phyloP scores from a whole-genome alignment of 2,329 filamentous ascomycete genomes.

The Mycosphaerelloides madeirae region DNA sequence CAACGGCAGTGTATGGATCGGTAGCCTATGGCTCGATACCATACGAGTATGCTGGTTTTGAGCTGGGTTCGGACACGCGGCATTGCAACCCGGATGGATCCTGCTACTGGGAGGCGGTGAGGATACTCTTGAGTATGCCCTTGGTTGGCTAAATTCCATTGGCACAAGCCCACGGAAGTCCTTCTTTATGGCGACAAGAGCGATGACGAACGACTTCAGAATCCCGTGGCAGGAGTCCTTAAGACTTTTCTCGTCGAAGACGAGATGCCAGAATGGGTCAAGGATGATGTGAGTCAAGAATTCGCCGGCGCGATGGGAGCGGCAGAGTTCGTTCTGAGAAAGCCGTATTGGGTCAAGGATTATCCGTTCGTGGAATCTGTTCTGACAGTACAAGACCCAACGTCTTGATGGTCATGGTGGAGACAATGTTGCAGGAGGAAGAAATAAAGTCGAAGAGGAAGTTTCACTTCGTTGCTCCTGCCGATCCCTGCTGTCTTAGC shows the following conservation, averaged over 20 bases:
- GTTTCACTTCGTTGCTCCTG: too few species aligned
- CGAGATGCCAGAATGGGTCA: constrained; percentile 6
- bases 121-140: not conserved
- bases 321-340: constrained; percentile 3
- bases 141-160: not conserved
- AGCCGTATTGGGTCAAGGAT: constrained; percentile 6
- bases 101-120: not conserved
- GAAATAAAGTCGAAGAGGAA: too few species aligned
- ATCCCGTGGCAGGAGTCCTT: not conserved
- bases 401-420: too few species aligned
- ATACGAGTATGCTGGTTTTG: not conserved
- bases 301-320: constrained; percentile 3
- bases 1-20: not conserved
- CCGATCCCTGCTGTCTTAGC: too few species aligned
- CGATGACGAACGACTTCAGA: not conserved
- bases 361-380: too few species aligned
- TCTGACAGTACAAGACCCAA: too few species aligned
- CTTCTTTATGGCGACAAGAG: constrained; percentile 1
- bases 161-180: not conserved
- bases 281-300: not conserved
- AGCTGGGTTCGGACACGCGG: not conserved
- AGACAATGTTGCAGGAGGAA: too few species aligned
- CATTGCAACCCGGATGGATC: not conserved
- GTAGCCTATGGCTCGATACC: not conserved
- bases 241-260: not conserved